These are phyloP conservation scores for Tympanopsis confertula DNA, from an alignment of 2,329 filamentous ascomycete species.

Conservation along the genomic window DNA sequence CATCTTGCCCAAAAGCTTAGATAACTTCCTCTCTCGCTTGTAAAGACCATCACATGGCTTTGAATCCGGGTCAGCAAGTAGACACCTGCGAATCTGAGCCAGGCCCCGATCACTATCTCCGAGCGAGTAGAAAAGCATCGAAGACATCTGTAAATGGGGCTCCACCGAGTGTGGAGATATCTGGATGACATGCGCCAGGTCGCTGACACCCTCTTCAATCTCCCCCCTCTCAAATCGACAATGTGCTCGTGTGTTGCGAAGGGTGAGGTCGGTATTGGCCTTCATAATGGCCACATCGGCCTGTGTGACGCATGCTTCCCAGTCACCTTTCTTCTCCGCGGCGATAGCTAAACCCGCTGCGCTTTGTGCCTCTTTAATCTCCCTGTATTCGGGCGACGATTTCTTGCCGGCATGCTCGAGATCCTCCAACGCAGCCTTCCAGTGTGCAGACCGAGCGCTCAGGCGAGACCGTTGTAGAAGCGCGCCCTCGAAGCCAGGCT, in stretches of 20 bases:
- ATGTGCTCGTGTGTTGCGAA: constrained; percentile 43
- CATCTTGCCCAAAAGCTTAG: constrained; percentile 43
- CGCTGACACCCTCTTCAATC: constrained; percentile 47
- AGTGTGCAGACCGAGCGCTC: background rate
- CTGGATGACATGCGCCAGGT: constrained; percentile 48
- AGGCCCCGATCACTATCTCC: constrained; percentile 50
- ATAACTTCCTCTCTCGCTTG: constrained; percentile 44
- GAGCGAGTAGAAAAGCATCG: constrained; percentile 53
- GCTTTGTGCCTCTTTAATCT: background rate
- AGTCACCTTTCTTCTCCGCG: constrained; percentile 40
- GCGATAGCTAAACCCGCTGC: constrained; percentile 8
- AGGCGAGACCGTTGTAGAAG: background rate
- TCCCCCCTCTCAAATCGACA: constrained; percentile 56
- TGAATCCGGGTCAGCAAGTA: constrained; percentile 55
- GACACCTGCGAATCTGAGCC: constrained; percentile 47
- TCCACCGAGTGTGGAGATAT: constrained; percentile 44
- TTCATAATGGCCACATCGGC: constrained; percentile 48
- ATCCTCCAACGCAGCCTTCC: background rate
- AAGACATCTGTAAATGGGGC: constrained; percentile 51
- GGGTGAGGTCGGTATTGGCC: constrained; percentile 38
- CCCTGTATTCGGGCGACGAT: background rate
- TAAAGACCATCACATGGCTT: constrained; percentile 50
- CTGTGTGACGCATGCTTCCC: constrained; percentile 47
- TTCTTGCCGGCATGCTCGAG: background rate
- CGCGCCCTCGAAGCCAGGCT: background rate